Evolutionary conservation across 352 stramenopile species (phyloP).

Genomic region (Phytophthora capsici): DNA sequence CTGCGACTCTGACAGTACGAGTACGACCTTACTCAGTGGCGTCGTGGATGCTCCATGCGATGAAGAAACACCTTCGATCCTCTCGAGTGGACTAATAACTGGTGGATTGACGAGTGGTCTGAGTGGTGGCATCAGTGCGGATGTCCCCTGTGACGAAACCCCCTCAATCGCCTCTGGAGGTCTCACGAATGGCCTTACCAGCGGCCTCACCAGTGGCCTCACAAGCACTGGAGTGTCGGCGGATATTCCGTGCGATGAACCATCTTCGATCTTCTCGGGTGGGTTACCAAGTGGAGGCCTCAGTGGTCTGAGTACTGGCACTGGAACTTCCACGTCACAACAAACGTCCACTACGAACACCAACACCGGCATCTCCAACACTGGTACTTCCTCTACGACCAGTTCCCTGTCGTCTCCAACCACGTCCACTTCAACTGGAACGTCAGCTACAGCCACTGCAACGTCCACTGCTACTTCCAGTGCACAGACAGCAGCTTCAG

Average conservation of each 20-base stretch:
- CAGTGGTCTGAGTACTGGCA: constrained; percentile 1
- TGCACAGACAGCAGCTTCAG: constrained; percentile 8
- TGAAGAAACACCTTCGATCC: constrained; percentile 20
- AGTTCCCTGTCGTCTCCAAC: not conserved
- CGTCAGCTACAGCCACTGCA: constrained; percentile 6
- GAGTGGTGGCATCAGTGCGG: constrained; percentile 7
- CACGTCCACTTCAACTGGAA: constrained; percentile 1
- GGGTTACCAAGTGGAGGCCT: constrained; percentile 1
- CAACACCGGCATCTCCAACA: not conserved
- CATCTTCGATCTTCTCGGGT: constrained; percentile 5
- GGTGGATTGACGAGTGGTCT: constrained; percentile 7
- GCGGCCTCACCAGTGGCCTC: not conserved
- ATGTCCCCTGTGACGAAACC: constrained; percentile 19
- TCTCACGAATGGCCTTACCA: constrained; percentile 1
- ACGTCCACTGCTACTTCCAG: constrained; percentile 8
- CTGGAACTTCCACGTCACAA: constrained; percentile 3
- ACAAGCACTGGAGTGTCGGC: constrained; percentile 2
- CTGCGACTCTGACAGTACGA: constrained; percentile 19
- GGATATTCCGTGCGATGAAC: constrained; percentile 15
- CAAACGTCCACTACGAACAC: constrained; percentile 5
- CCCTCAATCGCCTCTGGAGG: constrained; percentile 12
- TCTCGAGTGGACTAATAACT: constrained; percentile 11
- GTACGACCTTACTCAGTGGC: constrained; percentile 16
- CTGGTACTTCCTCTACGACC: not conserved
- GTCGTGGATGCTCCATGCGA: constrained; percentile 21